phyloP scores from a whole-genome alignment of 192 early-diverging fungal genomes.

The Phycomyces blakesleeanus region DNA sequence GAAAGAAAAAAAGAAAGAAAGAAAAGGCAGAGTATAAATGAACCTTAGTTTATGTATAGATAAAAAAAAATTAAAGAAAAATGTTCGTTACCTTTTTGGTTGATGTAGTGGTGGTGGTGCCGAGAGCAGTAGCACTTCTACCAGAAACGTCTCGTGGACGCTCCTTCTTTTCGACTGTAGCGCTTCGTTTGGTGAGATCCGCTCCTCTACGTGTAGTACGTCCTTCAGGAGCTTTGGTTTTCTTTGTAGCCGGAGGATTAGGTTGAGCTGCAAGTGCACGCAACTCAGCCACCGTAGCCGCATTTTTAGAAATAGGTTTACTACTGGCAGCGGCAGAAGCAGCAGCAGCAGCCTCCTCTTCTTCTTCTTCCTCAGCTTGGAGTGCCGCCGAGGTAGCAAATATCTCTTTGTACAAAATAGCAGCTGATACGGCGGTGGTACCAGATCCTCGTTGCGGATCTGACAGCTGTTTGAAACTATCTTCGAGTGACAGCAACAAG shows the following conservation, averaged over 20 bases:
- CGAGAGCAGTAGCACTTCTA: neutral
- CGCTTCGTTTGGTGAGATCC: slow-evolving; percentile 18
- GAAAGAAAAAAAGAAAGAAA: too few species aligned
- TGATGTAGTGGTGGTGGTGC: neutral
- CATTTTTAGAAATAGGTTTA: neutral
- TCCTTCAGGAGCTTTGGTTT: neutral
- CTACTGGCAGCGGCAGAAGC: neutral
- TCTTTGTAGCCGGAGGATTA: slow-evolving; percentile 9
- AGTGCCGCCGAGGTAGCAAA: too few species aligned
- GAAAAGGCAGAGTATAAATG: too few species aligned
- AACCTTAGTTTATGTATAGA: neutral
- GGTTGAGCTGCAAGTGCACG: slow-evolving; percentile 16
- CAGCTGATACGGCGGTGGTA: neutral
- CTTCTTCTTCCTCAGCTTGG: too few species aligned
- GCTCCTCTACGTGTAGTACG: neutral
- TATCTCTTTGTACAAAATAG: neutral
- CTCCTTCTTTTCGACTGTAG: neutral
- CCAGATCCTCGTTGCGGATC: neutral
- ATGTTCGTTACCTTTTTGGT: neutral
- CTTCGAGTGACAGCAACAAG: slow-evolving; percentile 6
- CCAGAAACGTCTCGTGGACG: neutral
- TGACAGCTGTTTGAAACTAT: neutral
- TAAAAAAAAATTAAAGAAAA: neutral
- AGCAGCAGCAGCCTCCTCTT: too few species aligned
- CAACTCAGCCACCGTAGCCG: slow-evolving; percentile 10